phyloP scores from a whole-genome alignment of 768 basidiomycete species.

The Lentinula guzmanii region DNA sequence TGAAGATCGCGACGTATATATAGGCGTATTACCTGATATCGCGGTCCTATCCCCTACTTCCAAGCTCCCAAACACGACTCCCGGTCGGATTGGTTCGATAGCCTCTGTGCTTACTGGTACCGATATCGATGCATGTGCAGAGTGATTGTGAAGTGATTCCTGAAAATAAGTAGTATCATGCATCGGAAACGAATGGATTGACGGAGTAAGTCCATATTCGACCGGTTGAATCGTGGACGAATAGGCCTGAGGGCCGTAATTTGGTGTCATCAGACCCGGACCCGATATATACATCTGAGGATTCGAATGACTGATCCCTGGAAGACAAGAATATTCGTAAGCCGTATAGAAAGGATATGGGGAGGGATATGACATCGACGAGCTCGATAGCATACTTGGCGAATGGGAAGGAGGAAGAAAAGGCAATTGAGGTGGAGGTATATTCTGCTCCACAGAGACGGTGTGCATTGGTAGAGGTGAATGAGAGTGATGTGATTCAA shows the following conservation, averaged over 20 bases:
- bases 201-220: background rate
- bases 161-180: background rate
- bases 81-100: background rate
- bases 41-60: background rate
- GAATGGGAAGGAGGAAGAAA: background rate
- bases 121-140: background rate
- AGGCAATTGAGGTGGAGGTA: background rate
- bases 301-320: background rate
- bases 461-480: background rate
- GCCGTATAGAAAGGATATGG: background rate
- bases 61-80: constrained; percentile 1
- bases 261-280: background rate
- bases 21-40: background rate
- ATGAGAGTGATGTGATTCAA: background rate
- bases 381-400: background rate
- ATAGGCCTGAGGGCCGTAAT: background rate
- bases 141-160: background rate
- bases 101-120: background rate
- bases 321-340: background rate
- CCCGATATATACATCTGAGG: background rate
- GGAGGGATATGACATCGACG: background rate
- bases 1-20: background rate
- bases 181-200: background rate
- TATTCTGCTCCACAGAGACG: background rate
- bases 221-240: background rate